Evolutionary conservation across 2,329 filamentous ascomycete genomes (phyloP).

Genomic region (Alternaria solani): DNA sequence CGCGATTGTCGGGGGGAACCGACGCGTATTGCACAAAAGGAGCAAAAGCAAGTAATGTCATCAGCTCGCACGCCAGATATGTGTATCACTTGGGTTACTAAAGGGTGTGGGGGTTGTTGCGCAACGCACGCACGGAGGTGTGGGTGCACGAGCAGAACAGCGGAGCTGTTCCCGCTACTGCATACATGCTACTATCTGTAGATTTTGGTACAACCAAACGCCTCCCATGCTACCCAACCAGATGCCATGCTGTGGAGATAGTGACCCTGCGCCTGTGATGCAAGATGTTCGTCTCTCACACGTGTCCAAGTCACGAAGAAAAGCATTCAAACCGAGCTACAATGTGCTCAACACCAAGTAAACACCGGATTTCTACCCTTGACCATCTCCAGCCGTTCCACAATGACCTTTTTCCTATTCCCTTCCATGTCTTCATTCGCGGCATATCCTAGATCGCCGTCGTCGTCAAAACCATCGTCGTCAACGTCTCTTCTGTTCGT

Average conservation of each 20-base stretch:
- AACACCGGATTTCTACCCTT: conserved; percentile 96
- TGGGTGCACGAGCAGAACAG: conserved; percentile 4
- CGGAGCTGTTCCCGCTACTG: conserved; percentile 3
- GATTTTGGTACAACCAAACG: conserved; percentile 17
- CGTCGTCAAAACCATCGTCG: conserved; percentile 65
- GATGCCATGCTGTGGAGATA: not conserved
- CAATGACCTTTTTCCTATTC: conserved; percentile 91
- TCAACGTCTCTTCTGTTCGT: conserved; percentile 62
- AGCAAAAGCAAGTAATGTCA: conserved; percentile 8
- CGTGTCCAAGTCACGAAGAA: not conserved
- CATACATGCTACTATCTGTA: conserved; percentile 6
- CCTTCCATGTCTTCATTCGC: conserved; percentile 94
- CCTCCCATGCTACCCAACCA: conserved; percentile 11
- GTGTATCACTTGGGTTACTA: not conserved
- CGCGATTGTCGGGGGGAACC: conserved; percentile 1
- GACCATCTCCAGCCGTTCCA: conserved; percentile 93
- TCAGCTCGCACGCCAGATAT: not conserved
- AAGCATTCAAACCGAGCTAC: not conserved
- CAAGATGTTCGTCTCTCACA: conserved; percentile 1
- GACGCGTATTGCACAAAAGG: conserved; percentile 4
- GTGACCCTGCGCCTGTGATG: conserved; percentile 13
- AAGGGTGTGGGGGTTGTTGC: conserved; percentile 5
- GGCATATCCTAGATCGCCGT: conserved; percentile 93
- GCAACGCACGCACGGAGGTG: not conserved
- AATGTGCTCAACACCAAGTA: conserved; percentile 79